A percentile compares a stretch with the other conserved stretches of the same genome.
These are phyloP conservation scores for Cladosporium sphaerospermum DNA, from an alignment of 2,329 filamentous ascomycete species.

Conservation along the genomic window DNA sequence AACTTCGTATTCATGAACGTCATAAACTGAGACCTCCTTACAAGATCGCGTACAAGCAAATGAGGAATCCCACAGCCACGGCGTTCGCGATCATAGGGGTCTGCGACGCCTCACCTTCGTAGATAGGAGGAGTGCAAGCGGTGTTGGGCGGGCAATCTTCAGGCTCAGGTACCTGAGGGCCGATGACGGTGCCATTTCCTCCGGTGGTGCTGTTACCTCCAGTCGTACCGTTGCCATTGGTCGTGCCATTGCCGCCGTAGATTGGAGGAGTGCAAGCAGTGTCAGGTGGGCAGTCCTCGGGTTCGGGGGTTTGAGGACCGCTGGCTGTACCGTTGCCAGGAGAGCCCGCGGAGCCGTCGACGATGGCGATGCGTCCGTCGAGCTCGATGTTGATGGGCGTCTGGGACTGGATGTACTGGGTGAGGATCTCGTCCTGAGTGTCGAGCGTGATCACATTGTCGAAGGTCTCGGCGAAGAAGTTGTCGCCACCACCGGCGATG, in stretches of 20 bases:
- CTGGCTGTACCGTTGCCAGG: slow-evolving; percentile 3
- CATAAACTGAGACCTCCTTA: background rate
- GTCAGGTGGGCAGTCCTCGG: background rate
- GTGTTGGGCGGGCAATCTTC: slow-evolving; percentile 2
- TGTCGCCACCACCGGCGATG: slow-evolving; percentile 57
- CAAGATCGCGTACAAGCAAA: slow-evolving; percentile 8
- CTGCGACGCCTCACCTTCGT: background rate
- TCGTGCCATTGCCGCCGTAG: slow-evolving; percentile 2
- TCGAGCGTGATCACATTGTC: slow-evolving; percentile 45
- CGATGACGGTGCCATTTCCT: background rate
- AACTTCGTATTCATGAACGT: too few species aligned
- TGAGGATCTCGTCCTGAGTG: slow-evolving; percentile 50
- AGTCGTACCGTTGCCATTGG: background rate
- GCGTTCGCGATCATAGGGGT: slow-evolving; percentile 3
- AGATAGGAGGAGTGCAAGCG: slow-evolving; percentile 5
- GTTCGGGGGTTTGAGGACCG: too few species aligned
- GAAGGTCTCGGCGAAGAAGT: slow-evolving; percentile 43
- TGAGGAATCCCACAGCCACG: background rate
- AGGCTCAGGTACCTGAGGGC: too few species aligned
- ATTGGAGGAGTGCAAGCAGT: slow-evolving; percentile 6
- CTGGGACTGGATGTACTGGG: slow-evolving; percentile 43
- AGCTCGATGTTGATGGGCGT: slow-evolving; percentile 47
- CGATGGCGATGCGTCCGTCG: slow-evolving; percentile 41
- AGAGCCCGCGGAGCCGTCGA: slow-evolving; percentile 16
- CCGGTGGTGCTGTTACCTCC: slow-evolving; percentile 1